Percentiles rank a stretch among this genome's conserved stretches.
Conservation (phyloP, 345 rosid species). For the Acer negundo region DNA sequence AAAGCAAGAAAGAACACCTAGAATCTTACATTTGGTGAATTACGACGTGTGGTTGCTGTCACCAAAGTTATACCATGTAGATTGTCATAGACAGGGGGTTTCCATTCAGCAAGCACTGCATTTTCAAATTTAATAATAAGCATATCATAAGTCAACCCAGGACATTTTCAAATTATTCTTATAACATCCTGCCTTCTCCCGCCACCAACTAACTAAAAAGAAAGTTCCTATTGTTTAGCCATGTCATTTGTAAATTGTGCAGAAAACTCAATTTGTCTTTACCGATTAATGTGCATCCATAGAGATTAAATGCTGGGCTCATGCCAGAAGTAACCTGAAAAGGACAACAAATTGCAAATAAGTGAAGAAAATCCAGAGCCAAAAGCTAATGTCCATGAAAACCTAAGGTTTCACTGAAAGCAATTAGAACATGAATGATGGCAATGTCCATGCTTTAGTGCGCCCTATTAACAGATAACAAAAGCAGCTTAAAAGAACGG, state of each 20-base stretch:
- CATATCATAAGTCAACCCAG: constrained; percentile 10
- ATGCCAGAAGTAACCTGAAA: constrained; percentile 89
- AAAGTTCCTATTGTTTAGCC: background rate
- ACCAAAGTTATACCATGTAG: constrained; percentile 71
- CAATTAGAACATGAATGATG: background rate
- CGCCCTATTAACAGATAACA: background rate
- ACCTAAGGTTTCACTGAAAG: background rate
- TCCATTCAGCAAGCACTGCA: constrained; percentile 95
- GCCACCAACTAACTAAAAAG: background rate
- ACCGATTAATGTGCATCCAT: constrained; percentile 92
- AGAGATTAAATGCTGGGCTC: constrained; percentile 90
- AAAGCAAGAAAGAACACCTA: background rate
- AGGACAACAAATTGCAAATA: background rate
- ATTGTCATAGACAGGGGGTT: constrained; percentile 95
- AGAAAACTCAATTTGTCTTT: constrained; percentile 26
- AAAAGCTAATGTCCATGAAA: background rate
- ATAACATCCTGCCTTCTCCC: background rate
- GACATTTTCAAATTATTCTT: background rate
- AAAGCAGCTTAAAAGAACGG: background rate
- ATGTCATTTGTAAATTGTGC: background rate
- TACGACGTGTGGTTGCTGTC: constrained; percentile 93
- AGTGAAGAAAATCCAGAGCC: constrained; percentile 1
- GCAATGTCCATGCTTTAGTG: background rate
- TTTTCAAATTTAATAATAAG: constrained; percentile 18
- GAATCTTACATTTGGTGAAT: constrained; percentile 78